Base-by-base conservation (phyloP, 1,139 yeast species). In the Diutina ranongensis region DNA sequence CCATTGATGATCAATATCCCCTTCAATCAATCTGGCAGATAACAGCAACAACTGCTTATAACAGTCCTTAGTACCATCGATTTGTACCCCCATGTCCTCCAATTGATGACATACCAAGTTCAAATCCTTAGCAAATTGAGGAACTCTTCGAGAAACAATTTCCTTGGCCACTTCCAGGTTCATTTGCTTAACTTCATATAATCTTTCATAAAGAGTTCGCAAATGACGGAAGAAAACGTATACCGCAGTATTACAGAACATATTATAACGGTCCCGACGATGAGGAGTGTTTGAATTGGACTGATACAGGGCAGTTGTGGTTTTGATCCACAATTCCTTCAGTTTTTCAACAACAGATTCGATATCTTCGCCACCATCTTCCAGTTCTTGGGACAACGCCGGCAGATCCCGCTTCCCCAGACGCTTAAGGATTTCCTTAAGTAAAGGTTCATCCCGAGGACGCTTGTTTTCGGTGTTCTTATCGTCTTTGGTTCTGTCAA, bases 1-100 rank as follows among this genome's bases (percentile, higher is more conserved):
- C 85, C 94, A 83, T 61, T 84, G 95, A 54, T 88, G 95, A 56
- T 92, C 98, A 46, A 92, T 68, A 38, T 88, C 94, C 27, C 95
- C 96, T 56, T 87, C 94, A 52, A 94, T 84, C 46, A 89, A 68
- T 52, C 79, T 76, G 54, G 79, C 88, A 47, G 94, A 76, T 49
- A 92, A 69, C 2, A 68, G 68, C 49, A 92, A 68, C 18, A 88
- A 76, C 62, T 92, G 97, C 35, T 71, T 64, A 60, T 92, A 94
- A 47, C 94, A 83, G 54, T 76, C 68, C 54, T 80, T 80, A 8
- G 74, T 68, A 16, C 87, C 86, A 33, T 70, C 70, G 54, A 89
- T 82, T 50, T 78, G 77, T 46, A 89, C 73, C 1, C 94, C 92
- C 74, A 80, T 65, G 47, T 88, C 94, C 52, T 80, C 84, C 46